A percentile compares a stretch with the other conserved stretches of the same genome.
phyloP scores from a whole-genome alignment of 2,329 filamentous ascomycete genomes.

The Xylaria polymorpha region DNA sequence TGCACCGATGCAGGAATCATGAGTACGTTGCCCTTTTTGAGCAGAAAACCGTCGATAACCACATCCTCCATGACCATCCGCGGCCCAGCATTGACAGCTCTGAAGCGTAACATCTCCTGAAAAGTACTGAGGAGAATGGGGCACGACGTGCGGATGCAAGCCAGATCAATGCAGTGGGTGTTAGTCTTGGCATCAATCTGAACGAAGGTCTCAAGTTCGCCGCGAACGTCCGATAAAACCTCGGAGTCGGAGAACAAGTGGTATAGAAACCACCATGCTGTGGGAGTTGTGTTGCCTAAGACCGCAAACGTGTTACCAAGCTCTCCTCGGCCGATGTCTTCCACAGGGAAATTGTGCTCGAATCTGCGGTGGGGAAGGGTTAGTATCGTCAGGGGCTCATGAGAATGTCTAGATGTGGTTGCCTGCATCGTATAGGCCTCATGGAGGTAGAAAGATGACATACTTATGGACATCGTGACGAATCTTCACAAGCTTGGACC shows the following conservation, averaged over 20 bases:
- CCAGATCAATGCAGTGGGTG: neutral
- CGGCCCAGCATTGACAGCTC: neutral
- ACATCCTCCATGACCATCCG: neutral
- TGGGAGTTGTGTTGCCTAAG: neutral
- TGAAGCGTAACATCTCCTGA: neutral
- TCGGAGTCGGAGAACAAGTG: slow-evolving; percentile 41
- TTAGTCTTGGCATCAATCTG: neutral
- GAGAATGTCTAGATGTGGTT: neutral
- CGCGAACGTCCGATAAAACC: neutral
- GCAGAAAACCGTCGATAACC: neutral
- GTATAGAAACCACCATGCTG: slow-evolving; percentile 27
- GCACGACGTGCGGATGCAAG: neutral
- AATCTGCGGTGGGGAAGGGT: neutral
- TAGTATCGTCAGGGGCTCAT: neutral
- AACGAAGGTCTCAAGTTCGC: neutral
- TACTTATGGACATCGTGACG: neutral
- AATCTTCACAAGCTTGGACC: neutral
- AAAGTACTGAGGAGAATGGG: neutral
- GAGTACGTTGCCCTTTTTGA: neutral
- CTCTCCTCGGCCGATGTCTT: neutral
- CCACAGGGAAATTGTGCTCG: neutral
- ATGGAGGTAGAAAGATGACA: neutral
- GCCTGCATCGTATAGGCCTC: neutral
- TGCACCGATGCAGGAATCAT: neutral
- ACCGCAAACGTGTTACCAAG: neutral